Evolutionary conservation across 2,329 filamentous ascomycete species (phyloP).

Genomic region (Aspergillaceae sp.): DNA sequence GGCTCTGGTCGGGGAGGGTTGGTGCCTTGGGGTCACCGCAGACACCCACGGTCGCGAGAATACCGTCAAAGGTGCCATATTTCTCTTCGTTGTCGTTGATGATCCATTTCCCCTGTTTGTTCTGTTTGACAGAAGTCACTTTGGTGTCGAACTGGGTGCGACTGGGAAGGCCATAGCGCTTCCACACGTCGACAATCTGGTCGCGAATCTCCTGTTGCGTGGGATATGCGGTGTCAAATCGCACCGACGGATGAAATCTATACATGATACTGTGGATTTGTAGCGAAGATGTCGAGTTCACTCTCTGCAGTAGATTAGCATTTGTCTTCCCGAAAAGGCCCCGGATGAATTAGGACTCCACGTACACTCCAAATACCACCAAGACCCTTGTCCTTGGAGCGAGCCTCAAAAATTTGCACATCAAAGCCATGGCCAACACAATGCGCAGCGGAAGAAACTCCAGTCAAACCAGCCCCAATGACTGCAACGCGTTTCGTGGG

Average conservation of each 20-base stretch:
- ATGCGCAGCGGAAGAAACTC: slow-evolving; percentile 69
- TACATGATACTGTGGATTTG: slow-evolving; percentile 86
- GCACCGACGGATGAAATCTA: slow-evolving; percentile 71
- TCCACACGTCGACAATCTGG: slow-evolving; percentile 65
- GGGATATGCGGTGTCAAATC: slow-evolving; percentile 69
- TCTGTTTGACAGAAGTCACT: slow-evolving; percentile 62
- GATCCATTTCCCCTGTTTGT: slow-evolving; percentile 63
- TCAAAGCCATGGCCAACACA: slow-evolving; percentile 81
- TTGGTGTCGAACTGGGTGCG: slow-evolving; percentile 64
- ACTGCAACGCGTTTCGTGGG: slow-evolving; percentile 54
- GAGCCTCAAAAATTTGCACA: slow-evolving; percentile 68
- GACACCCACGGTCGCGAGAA: slow-evolving; percentile 70
- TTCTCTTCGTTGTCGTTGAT: slow-evolving; percentile 64
- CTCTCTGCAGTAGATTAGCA: slow-evolving; percentile 42
- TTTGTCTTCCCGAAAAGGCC: not conserved
- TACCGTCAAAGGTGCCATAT: slow-evolving; percentile 66
- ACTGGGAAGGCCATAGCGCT: slow-evolving; percentile 61
- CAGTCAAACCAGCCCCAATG: slow-evolving; percentile 64
- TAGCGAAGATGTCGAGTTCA: slow-evolving; percentile 73
- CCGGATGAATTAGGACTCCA: slow-evolving; percentile 1
- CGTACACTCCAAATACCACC: slow-evolving; percentile 74
- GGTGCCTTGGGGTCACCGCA: slow-evolving; percentile 72
- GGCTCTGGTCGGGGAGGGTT: slow-evolving; percentile 58
- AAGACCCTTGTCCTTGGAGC: slow-evolving; percentile 51
- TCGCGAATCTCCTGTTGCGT: slow-evolving; percentile 64